phyloP scores from a whole-genome alignment of 1,284 basidiomycete genomes.

The Athelia psychrophila region DNA sequence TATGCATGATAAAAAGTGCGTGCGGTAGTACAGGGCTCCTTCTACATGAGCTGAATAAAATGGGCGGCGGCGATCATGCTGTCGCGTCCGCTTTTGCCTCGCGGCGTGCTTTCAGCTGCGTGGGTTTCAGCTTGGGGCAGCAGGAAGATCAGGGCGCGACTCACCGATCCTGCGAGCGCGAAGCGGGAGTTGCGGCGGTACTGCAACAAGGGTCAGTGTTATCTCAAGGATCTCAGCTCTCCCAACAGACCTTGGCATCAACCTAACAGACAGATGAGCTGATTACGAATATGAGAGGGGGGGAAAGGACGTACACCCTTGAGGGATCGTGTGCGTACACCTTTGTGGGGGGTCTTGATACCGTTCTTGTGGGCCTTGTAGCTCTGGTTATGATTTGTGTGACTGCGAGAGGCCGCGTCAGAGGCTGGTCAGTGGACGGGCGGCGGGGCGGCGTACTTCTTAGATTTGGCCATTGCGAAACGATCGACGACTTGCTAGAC shows the following conservation, averaged over 20 bases:
- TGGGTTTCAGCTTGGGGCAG: conserved; percentile 6
- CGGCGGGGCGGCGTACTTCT: conserved; percentile 53
- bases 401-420: conserved; percentile 40
- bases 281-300: conserved; percentile 5
- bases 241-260: conserved; percentile 72
- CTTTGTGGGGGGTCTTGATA: conserved; percentile 80
- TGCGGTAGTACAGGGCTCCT: conserved; percentile 5
- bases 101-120: conserved; percentile 62
- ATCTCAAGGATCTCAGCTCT: conserved; percentile 1
- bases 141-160: conserved; percentile 26
- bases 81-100: conserved; percentile 53
- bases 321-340: conserved; percentile 75
- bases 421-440: conserved; percentile 1
- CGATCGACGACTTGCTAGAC: conserved; percentile 14
- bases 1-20: conserved; percentile 8
- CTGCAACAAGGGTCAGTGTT: conserved; percentile 33
- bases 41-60: conserved; percentile 1
- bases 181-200: conserved; percentile 85
- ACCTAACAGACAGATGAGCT: conserved; percentile 46
- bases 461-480: conserved; percentile 77
- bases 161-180: conserved; percentile 77
- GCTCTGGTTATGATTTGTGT: conserved; percentile 93
- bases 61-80: conserved; percentile 32
- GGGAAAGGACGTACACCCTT: conserved; percentile 75
- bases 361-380: conserved; percentile 97